A percentile compares a stretch with the other conserved stretches of the same genome.
Evolutionary conservation across 192 early-diverging fungal species (phyloP).

Genomic region (Phycomyces nitens): DNA sequence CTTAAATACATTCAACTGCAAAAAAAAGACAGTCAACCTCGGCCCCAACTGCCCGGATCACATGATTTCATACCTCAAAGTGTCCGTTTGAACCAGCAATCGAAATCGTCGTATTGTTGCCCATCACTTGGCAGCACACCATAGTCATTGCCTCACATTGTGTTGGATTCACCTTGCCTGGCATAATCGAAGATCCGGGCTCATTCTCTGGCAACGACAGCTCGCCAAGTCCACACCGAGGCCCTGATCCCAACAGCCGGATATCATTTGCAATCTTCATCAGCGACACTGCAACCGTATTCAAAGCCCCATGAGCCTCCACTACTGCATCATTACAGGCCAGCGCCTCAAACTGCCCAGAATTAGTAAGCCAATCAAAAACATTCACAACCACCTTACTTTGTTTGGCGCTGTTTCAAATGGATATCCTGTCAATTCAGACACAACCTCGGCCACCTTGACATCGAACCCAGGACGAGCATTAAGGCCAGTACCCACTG

Average conservation of each 20-base stretch:
- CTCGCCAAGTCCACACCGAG: slow-evolving; percentile 97
- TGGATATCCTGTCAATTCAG: slow-evolving; percentile 73
- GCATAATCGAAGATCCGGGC: slow-evolving; percentile 98
- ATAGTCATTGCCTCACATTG: slow-evolving; percentile 99
- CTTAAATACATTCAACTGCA: slow-evolving; percentile 97
- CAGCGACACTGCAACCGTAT: slow-evolving; percentile 87
- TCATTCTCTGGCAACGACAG: slow-evolving; percentile 94
- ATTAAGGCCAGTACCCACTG: slow-evolving; percentile 96
- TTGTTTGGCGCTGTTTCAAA: slow-evolving; percentile 98
- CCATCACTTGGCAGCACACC: slow-evolving; percentile 98
- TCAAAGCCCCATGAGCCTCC: slow-evolving; percentile 89
- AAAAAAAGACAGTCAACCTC: too few species aligned
- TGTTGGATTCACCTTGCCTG: slow-evolving; percentile 98
- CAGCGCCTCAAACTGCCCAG: slow-evolving; percentile 97
- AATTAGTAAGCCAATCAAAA: neutral
- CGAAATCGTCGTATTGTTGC: slow-evolving; percentile 91
- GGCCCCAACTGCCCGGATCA: too few species aligned
- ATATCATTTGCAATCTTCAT: slow-evolving; percentile 99
- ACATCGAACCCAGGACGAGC: slow-evolving; percentile 89
- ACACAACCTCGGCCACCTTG: slow-evolving; percentile 82
- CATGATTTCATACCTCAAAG: slow-evolving; percentile 81
- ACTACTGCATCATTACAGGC: slow-evolving; percentile 97
- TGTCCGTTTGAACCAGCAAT: slow-evolving; percentile 92
- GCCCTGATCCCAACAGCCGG: slow-evolving; percentile 88
- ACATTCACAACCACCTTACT: slow-evolving; percentile 21